A percentile compares a stretch with the other conserved stretches of the same genome.
These are phyloP conservation scores for Penicillium concentricum DNA, from an alignment of 2,329 filamentous ascomycete genomes.

Conservation along the genomic window DNA sequence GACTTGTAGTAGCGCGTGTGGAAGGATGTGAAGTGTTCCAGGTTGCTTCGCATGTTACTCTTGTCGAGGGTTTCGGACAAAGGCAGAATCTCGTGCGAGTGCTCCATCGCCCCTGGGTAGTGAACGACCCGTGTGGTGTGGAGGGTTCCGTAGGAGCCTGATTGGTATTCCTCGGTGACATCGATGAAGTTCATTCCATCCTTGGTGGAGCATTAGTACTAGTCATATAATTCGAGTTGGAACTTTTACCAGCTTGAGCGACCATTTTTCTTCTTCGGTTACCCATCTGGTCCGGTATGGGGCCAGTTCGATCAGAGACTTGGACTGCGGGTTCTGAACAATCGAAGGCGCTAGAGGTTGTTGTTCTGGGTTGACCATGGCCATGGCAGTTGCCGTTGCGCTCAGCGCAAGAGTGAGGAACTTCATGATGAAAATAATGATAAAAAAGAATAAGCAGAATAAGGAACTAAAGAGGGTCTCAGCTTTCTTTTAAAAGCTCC, in stretches of 20 bases:
- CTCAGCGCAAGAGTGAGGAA: conserved; percentile 34
- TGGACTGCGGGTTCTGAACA: conserved; percentile 32
- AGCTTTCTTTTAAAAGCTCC: conserved; percentile 12
- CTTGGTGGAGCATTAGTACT: conserved; percentile 51
- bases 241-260: conserved; percentile 69
- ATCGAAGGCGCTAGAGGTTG: conserved; percentile 26
- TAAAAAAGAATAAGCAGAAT: background rate
- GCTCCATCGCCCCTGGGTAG: conserved; percentile 66
- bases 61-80: conserved; percentile 70
- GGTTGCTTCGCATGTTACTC: conserved; percentile 71
- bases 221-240: background rate
- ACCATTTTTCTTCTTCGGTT: conserved; percentile 94
- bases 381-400: conserved; percentile 36
- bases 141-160: conserved; percentile 57
- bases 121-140: conserved; percentile 47
- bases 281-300: conserved; percentile 83
- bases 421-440: conserved; percentile 34
- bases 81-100: conserved; percentile 65
- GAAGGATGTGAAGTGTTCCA: conserved; percentile 66
- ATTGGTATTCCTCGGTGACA: conserved; percentile 68
- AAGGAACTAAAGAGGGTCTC: background rate
- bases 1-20: conserved; percentile 61
- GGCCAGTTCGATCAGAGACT: conserved; percentile 78
- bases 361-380: conserved; percentile 34
- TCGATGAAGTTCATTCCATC: conserved; percentile 89